phyloP scores from a whole-genome alignment of 805 yeast genomes.

The Wickerhamiella azymoides region DNA sequence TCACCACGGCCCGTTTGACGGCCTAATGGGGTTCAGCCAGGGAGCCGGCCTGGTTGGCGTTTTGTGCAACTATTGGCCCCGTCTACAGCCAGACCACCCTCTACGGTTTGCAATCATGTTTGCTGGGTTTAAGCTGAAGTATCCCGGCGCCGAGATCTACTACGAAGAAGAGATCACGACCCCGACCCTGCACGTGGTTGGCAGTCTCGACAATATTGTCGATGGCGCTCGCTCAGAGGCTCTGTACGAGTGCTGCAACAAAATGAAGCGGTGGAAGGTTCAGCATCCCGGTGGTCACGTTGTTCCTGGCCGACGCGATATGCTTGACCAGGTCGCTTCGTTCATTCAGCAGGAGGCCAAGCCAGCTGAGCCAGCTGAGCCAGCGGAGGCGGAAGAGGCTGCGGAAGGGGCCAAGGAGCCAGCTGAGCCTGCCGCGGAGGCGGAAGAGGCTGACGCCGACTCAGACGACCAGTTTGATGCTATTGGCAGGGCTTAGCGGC shows the following conservation, averaged over 20 bases:
- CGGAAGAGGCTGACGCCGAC: neutral
- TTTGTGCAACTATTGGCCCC: constrained; percentile 44
- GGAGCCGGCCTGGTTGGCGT: constrained; percentile 83
- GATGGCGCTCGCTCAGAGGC: constrained; percentile 53
- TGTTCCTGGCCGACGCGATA: constrained; percentile 74
- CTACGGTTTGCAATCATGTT: constrained; percentile 66
- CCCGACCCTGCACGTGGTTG: constrained; percentile 59
- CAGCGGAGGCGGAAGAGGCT: neutral
- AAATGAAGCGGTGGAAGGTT: constrained; percentile 32
- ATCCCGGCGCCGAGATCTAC: constrained; percentile 9
- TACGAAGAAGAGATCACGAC: constrained; percentile 24
- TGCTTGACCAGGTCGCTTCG: constrained; percentile 23
- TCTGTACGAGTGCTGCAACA: constrained; percentile 39
- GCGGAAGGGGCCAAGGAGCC: neutral
- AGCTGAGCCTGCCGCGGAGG: neutral
- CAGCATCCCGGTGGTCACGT: constrained; percentile 96
- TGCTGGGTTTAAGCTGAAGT: constrained; percentile 39
- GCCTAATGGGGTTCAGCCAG: constrained; percentile 83
- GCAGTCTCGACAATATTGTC: constrained; percentile 79
- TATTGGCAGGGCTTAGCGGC: neutral
- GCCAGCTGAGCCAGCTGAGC: neutral
- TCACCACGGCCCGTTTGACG: constrained; percentile 70
- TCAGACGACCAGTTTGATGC: constrained; percentile 4
- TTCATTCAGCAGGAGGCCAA: constrained; percentile 16
- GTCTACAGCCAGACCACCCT: constrained; percentile 37